Base-by-base conservation (phyloP, 331 rosid genomes). In the Stylosanthes scabra region DNA sequence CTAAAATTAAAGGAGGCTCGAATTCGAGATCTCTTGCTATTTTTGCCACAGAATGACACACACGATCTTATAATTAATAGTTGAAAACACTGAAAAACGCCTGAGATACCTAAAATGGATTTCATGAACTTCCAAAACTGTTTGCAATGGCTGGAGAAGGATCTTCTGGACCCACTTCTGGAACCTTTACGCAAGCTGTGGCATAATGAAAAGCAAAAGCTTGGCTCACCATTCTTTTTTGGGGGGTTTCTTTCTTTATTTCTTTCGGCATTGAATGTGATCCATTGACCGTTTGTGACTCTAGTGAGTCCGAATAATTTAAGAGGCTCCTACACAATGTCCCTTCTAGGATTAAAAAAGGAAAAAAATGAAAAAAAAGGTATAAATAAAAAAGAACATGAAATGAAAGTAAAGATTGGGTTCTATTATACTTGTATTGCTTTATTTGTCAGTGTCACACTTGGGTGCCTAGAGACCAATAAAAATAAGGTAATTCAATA, bases 311-410 rank as follows among this genome's bases (percentile, higher is more conserved):
- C 20, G 4, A 37, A 39, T 69, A 51, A 10, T 39, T 31, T 42
- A 56, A 12, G 42, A 57, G 59, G 40, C 5, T 11, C 31, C 8
- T 41, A 31, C 29, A 59, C 66, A 57, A 66, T 1, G 37, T 5
- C 47, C 37, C 49, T 39, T 3, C 51, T 58, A 50, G 37, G 63
- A 68, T 67, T 51, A 25, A 59, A 11, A 76, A 50, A 34, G n/a
- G n/a, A n/a, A n/a, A n/a, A n/a, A n/a, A n/a, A n/a, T n/a, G n/a
- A 9, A 3, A 1, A 34, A 6, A 49, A 60, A 20, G 0, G 1
- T 0, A 20, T 20, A 20, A 20, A 20, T 20, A 6, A 49, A 60
- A 46, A 44, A 50, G 14, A n/a, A 15, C 5, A 12, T 6, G 39
- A 8, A 50, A 12, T 6, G 39, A 12, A 50, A 49, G 39, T 9